Evolutionary conservation across 2,329 filamentous ascomycete species (phyloP).

Genomic region (Neopestalotiopsis rosae): DNA sequence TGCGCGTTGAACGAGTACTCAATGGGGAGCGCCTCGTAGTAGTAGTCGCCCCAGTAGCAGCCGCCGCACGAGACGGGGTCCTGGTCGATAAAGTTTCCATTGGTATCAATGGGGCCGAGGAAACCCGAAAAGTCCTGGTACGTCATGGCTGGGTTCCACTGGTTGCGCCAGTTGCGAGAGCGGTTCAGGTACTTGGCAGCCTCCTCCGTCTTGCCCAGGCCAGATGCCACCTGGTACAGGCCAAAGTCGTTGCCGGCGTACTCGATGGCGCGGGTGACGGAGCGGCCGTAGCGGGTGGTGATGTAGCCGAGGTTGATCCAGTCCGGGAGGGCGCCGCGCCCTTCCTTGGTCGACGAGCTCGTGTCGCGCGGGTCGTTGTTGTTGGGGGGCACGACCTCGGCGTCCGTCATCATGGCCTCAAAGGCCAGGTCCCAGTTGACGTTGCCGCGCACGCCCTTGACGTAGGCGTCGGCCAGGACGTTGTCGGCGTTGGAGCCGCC

Average conservation of each 20-base stretch:
- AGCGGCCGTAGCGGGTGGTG: slow-evolving; percentile 64
- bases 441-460: slow-evolving; percentile 68
- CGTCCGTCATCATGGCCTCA: slow-evolving; percentile 69
- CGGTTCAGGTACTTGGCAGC: slow-evolving; percentile 65
- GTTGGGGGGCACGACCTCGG: slow-evolving; percentile 65
- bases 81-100: slow-evolving; percentile 55
- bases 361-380: slow-evolving; percentile 62
- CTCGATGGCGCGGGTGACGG: slow-evolving; percentile 69
- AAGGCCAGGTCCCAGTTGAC: slow-evolving; percentile 70
- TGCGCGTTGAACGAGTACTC: slow-evolving; percentile 73
- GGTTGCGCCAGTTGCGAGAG: slow-evolving; percentile 73
- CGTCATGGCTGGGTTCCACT: slow-evolving; percentile 66
- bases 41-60: slow-evolving; percentile 70
- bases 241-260: slow-evolving; percentile 74
- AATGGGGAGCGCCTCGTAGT: slow-evolving; percentile 67
- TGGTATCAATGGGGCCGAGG: slow-evolving; percentile 63
- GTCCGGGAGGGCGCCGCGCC: slow-evolving; percentile 71
- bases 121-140: slow-evolving; percentile 69
- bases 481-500: slow-evolving; percentile 76
- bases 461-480: slow-evolving; percentile 73
- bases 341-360: slow-evolving; percentile 69
- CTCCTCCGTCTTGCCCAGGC: slow-evolving; percentile 56
- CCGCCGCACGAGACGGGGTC: slow-evolving; percentile 65
- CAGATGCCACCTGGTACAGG: slow-evolving; percentile 67
- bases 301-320: slow-evolving; percentile 71